Base-by-base conservation (phyloP, 805 yeast genomes). In the Kuraishia cidri region DNA sequence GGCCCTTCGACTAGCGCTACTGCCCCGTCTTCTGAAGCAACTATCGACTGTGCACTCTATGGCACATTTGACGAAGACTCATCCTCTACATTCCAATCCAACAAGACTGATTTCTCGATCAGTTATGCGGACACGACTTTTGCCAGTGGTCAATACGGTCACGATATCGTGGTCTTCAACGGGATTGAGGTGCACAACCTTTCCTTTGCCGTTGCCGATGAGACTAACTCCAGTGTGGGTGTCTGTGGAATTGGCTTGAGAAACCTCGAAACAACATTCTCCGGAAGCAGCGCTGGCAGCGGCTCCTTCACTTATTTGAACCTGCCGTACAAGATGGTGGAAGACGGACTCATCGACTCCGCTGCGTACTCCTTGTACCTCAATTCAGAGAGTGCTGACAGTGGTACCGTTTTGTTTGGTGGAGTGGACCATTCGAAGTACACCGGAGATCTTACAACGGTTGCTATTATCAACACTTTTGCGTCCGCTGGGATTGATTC, bases 181-280 rank as follows among this genome's bases (percentile, higher is more conserved):
- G 71, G 63, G 31, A 52, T 65, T 10, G 53, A 62, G 3, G 58
- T 83, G 9, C 39, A 60, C 0, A 58, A 62, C 35, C 56, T 81
- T 20, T 72, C 85, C 4, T 69, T 87, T 52, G 96, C 94, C 2
- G 74, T 86, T 16, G 94, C 83, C 3, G 73, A 74, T 47, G 52
- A 54, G 23, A 71, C 85, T 2, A 72, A 75, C 39, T 75, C 88
- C 3, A 52, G 73, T 6, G 57, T 68, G 37, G 90, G 94, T 35
- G 90, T 84, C 17, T 54, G 83, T 26, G 87, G 88, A 18, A 72
- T 83, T 40, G 90, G 92, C 8, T 62, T 81, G 32, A 57, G 72
- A 4, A 81, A 75, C 10, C 63, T 82, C 34, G 95, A 87, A 53
- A 62, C 72, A 3, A 80, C 90, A 1, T 60, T 62, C 38, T 47